Base-by-base conservation (phyloP, 495 filamentous ascomycete species). In the Penicillium longicatenatum region DNA sequence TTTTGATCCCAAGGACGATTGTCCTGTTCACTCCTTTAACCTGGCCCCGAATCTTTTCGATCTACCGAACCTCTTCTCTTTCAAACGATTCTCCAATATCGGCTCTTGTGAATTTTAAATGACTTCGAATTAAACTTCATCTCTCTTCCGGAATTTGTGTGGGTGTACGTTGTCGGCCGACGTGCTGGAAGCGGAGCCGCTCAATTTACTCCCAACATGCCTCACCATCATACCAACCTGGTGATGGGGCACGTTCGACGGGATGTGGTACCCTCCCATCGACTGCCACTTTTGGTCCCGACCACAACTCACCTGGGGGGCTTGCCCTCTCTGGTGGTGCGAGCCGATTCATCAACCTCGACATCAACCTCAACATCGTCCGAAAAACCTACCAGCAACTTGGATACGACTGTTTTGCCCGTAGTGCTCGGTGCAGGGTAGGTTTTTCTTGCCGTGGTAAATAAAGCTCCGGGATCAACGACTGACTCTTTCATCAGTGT, bases 381-480 rank as follows among this genome's bases (percentile, higher is more conserved):
- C 21, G 67, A 67, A 44, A 75, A 75, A 47, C 80, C 85, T 4
- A 80, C 80, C 2, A 82, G 83, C 51, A 70, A 78, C 4, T 66
- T 77, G 17, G 76, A 76, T 12, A 85, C 76, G n/a, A 77, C 84
- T 50, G 89, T 86, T 2, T 66, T 96, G 45, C 85, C 93, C 2
- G 91, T 98, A 54, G 82, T 87, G 30, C 78, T 96, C 12, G 91
- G 87, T 70, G 84, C 91, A 59, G 84, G 86, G 92, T 97, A 85
- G 79, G 92, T 88, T 31, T n/a, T 5, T 10, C 9, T 12, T 6
- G 20, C 20, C 20, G 75, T 61, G 60, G 69, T 60, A 6, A 37
- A 31, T 16, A 16, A 42, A 30, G 9, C 33, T 17, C 21, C 29
- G 4, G 37, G 7, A 17, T 21, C 29, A 31, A 44, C 16, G 17